A percentile compares a stretch with the other conserved stretches of the same genome.
phyloP scores from a whole-genome alignment of 352 stramenopile species.

The Phytophthora tentaculata region DNA sequence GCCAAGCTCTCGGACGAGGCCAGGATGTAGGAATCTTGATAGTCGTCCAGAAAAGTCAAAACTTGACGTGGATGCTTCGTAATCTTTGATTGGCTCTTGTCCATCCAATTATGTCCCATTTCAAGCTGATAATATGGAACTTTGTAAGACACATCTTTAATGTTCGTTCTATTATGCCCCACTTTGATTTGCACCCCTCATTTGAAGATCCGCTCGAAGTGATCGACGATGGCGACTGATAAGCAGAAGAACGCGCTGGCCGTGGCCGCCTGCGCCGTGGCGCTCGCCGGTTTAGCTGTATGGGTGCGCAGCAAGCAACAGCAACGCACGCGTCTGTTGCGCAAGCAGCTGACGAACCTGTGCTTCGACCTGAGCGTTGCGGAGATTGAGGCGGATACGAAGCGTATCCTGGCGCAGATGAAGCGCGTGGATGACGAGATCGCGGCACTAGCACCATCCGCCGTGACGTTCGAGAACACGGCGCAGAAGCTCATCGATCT shows the following conservation, averaged over 20 bases:
- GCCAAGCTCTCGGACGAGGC: slow-evolving; percentile 57
- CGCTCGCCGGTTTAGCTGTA: slow-evolving; percentile 54
- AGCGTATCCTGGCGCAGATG: slow-evolving; percentile 71
- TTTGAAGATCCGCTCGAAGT: slow-evolving; percentile 30
- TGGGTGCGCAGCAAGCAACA: slow-evolving; percentile 61
- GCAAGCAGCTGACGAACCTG: slow-evolving; percentile 67
- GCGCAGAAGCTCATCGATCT: slow-evolving; percentile 82
- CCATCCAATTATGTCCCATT: slow-evolving; percentile 3
- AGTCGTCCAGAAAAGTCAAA: slow-evolving; percentile 4
- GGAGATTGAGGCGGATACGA: slow-evolving; percentile 78
- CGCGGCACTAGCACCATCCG: slow-evolving; percentile 41
- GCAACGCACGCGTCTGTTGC: slow-evolving; percentile 40
- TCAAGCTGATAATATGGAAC: background rate
- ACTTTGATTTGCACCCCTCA: slow-evolving; percentile 19
- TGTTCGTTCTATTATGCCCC: background rate
- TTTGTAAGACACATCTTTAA: background rate
- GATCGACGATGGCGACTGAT: slow-evolving; percentile 37
- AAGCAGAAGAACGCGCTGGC: slow-evolving; percentile 72
- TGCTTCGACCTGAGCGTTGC: slow-evolving; percentile 75
- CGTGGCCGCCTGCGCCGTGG: slow-evolving; percentile 51
- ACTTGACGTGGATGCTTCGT: slow-evolving; percentile 2
- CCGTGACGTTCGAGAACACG: slow-evolving; percentile 70
- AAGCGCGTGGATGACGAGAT: slow-evolving; percentile 79
- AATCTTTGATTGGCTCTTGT: slow-evolving; percentile 11
- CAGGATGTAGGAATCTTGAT: slow-evolving; percentile 31